These are phyloP conservation scores for Harringtonia aguacate DNA, from an alignment of 2,329 filamentous ascomycete genomes.

Conservation along the genomic window DNA sequence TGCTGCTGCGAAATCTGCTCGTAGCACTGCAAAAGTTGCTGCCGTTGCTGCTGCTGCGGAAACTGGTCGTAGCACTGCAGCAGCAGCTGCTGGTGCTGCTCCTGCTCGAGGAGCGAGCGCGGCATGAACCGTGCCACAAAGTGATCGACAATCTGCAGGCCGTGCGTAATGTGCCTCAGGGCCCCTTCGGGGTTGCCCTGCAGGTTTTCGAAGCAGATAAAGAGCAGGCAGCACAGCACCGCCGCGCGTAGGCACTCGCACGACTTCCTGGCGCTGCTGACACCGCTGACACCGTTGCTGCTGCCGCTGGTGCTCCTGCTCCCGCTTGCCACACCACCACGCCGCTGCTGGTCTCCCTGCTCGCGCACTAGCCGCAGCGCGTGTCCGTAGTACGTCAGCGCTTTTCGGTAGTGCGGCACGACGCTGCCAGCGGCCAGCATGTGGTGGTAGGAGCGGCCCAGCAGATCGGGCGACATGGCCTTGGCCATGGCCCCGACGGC, in stretches of 20 bases:
- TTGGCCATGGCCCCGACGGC: slow-evolving; percentile 23
- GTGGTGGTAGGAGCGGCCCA: slow-evolving; percentile 6
- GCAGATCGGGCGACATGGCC: slow-evolving; percentile 8
- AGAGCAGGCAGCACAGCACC: slow-evolving; percentile 25
- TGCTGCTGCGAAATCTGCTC: no score
- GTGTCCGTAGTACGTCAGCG: slow-evolving; percentile 23
- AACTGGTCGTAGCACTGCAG: no score
- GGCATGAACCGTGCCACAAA: slow-evolving; percentile 12
- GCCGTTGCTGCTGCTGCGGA: no score
- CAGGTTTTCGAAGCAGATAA: slow-evolving; percentile 25
- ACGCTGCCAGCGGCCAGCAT: background rate
- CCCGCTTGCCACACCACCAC: no score
- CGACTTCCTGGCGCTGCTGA: slow-evolving; percentile 7
- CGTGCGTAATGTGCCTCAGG: slow-evolving; percentile 24
- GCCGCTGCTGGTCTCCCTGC: background rate
- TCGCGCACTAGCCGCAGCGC: slow-evolving; percentile 17
- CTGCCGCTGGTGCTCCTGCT: background rate
- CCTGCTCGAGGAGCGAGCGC: background rate
- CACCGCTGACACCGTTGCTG: slow-evolving; percentile 1
- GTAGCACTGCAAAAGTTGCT: no score
- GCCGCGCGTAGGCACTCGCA: slow-evolving; percentile 16
- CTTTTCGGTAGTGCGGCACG: slow-evolving; percentile 19
- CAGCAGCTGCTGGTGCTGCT: background rate
- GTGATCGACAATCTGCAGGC: slow-evolving; percentile 25
- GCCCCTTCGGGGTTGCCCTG: slow-evolving; percentile 24